Evolutionary conservation across 2,329 filamentous ascomycete species (phyloP), one percentile per base, ranked within the genome.

Genomic region (Aureobasidium sp.): DNA sequence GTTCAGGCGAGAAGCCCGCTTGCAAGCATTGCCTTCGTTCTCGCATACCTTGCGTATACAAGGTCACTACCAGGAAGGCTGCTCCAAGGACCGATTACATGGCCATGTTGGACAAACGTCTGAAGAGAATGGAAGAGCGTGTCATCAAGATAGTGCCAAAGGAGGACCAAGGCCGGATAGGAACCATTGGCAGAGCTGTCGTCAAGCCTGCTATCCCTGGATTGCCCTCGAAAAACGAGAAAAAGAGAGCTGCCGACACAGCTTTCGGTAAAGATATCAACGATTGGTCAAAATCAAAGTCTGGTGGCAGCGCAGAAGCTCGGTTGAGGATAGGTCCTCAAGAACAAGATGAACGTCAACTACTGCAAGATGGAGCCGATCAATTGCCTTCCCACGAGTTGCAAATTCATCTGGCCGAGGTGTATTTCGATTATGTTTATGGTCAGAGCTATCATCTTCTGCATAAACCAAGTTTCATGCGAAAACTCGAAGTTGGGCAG

Each of bases 381-480:
- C 87, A 87, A 62, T 76, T 99, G 15, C 94, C 94, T 0, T 81
- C 90, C 0, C 87, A 88, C 71, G 92, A 97, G 44, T 84, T 97
- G 14, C 94, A 97, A 72, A 89, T 96, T 71, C 93, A 97, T 74
- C 81, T 99, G 6, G 87, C 92, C 20, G 92, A 97, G 70, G 86
- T 97, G 0, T 99, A 95, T 72, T 99, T 97, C 70, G 93, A 97
- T 70, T 92, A 89, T 69, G 84, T 97, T 0, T 97, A 99, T 71
- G 94, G 94, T 9, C 94, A 97, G 72, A 90, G 91, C 37, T 99
- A 97, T 73, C 89, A 95, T 66, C 79, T 99, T 22, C 83, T 99
- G 11, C 94, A 99, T 76, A 97, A 97, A 72, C 93, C 94, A 41
- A 97, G 92, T 72, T 97, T 95, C 73, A 96, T 97, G 89, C 84